Evolutionary conservation across 2,329 filamentous ascomycete species (phyloP), one percentile per base, ranked within the genome.

Genomic region (Colletotrichum sp.): DNA sequence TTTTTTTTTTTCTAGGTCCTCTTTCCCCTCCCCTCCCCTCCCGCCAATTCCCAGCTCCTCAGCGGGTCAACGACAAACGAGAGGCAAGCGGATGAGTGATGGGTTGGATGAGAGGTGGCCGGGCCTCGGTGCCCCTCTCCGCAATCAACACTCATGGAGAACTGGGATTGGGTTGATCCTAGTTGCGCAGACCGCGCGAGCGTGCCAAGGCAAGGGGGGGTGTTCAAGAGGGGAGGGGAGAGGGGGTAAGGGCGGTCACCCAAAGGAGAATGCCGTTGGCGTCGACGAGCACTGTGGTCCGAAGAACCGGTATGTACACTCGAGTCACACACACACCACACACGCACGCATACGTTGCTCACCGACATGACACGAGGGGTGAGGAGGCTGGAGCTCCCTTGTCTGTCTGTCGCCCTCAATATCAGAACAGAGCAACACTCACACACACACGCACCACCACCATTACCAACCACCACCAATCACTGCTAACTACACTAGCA

Each of bases 81-180:
- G 68, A 63, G 57, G 70, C 26, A 57, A 39, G 36, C 30, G n/a
- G 49, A 60, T 67, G 44, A 34, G 26, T 32, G 39, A 67, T 32
- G 63, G 71, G 39, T 36, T 64, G 60, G 34, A 21, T 18, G 24
- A 72, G 39, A 63, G 55, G 63, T 55, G 73, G 28, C 39, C 32
- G 69, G 69, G 34, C 67, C 60, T 75, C n/a, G 49, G 52, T 63
- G 63, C 72, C 72, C 72, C 69, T 75, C 73, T 72, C 69, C 73
- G 69, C 73, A 72, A 59, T 72, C 69, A 68, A 63, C 69, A 63
- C 69, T 75, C 72, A 72, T 63, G 69, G 63, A 57, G 24, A 68
- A 39, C 24, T 24, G 26, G 69, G 30, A 68, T 72, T 72, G 63
- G 73, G 69, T 72, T 72, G 64, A 73, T 73, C 73, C 73, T 65